phyloP scores from a whole-genome alignment of 2,329 filamentous ascomycete species.

The Diaporthe sp. region DNA sequence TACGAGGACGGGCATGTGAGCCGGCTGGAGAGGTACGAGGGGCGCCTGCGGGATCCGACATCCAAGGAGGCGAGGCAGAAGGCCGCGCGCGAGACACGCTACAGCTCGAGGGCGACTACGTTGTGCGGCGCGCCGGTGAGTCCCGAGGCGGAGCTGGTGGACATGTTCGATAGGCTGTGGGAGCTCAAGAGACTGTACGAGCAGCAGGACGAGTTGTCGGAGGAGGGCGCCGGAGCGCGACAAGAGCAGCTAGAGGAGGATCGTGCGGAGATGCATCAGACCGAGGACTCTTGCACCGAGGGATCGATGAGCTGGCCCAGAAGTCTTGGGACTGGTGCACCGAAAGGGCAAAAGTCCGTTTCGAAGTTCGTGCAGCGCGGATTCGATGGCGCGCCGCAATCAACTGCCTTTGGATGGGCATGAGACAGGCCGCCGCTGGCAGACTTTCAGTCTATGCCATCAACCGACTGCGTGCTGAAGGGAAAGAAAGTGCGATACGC shows the following conservation, averaged over 20 bases:
- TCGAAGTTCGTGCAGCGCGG: no score
- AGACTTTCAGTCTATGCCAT: not conserved
- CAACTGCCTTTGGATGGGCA: not conserved
- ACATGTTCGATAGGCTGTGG: not conserved
- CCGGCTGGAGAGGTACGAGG: not conserved
- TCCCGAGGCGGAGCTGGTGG: not conserved
- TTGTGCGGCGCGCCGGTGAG: no score
- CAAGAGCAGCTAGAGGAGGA: not conserved
- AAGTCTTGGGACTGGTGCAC: slow-evolving; percentile 1
- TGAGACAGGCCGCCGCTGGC: not conserved
- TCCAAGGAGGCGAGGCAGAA: not conserved
- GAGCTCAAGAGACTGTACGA: not conserved
- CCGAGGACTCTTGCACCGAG: not conserved
- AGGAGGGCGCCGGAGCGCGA: not conserved
- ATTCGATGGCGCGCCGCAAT: not conserved
- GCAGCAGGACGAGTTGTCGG: no score
- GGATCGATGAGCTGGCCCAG: not conserved
- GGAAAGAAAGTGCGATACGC: no score
- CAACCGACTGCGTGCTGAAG: not conserved
- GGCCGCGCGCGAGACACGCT: not conserved
- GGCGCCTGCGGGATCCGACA: not conserved
- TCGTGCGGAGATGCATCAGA: no score
- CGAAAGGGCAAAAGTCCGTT: not conserved
- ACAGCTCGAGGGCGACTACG: not conserved
- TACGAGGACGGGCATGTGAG: not conserved